Base-by-base conservation (phyloP, 305 asterid species). In the Fraxinus velutina region DNA sequence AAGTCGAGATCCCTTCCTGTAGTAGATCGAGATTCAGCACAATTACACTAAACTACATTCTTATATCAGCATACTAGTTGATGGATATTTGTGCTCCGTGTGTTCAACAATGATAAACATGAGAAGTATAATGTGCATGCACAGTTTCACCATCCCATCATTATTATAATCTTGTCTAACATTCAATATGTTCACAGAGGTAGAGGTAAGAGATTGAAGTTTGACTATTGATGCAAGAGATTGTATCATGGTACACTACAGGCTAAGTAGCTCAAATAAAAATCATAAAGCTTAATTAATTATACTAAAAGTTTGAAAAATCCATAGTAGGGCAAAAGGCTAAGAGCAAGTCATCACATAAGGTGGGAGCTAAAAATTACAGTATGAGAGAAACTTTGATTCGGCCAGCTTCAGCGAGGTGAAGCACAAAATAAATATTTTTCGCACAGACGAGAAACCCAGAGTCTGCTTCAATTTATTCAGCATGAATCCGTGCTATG, bases 1-100 rank as follows among this genome's bases (percentile, higher is more conserved):
- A 79, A 93, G 97, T 68, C 99, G 92, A 84, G 98, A 96, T 66
- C 99, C 99, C 87, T 94, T 94, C 89, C 97, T 96, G 91, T 75
- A 89, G 87, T 81, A 85, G 12, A 80, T 42, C 71, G 83, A 83
- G 82, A 78, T 36, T 24, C 37, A 79, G 80, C 72, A 6, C 34
- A 13, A 27, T 21, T 22, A 50, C 9, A 60, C 12, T 66, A n/a
- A 55, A 47, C 50, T 70, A 34, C 24, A 30, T 15, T 6, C 37
- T 55, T 36, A 8, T 66, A 84, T 79, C 71, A 76, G 17, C 55
- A 68, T 15, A 5, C 55, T 57, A 24, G 24, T 76, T 32, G 68
- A 42, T 32, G 32, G 42, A 57, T 7, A 71, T 27, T 68, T 22
- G 34, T 24, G n/a, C 73, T 24, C 30, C 22, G 32, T 10, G 33